Percentiles rank a stretch among this genome's conserved stretches.
These are phyloP conservation scores for Beta vulgaris DNA, from an alignment of 148 eudicot species.

Conservation along the genomic window DNA sequence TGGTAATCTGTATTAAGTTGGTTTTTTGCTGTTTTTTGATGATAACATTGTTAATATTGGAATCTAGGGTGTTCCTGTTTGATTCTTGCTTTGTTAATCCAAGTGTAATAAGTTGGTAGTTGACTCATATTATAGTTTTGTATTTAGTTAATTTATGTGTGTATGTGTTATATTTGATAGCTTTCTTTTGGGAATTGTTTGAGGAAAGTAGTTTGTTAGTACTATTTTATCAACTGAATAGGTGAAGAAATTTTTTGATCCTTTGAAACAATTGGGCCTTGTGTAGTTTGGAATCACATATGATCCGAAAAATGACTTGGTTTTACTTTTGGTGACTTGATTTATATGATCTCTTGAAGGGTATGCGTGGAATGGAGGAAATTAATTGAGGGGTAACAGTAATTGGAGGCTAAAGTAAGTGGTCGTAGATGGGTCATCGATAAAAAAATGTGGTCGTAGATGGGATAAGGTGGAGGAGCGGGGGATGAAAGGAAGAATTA, in stretches of 20 bases:
- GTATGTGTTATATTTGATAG: neutral
- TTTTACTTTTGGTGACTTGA: neutral
- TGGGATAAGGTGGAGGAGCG: neutral
- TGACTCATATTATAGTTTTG: neutral
- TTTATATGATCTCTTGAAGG: neutral
- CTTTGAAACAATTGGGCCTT: neutral
- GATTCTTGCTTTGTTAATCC: neutral
- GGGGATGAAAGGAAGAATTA: neutral
- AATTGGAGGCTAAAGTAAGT: neutral
- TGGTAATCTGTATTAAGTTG: neutral
- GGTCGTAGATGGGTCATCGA: neutral
- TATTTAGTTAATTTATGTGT: neutral
- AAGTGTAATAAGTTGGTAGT: neutral
- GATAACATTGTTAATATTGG: neutral
- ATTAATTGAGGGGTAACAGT: neutral
- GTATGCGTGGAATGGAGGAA: neutral
- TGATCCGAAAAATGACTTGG: neutral
- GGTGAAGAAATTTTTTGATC: neutral
- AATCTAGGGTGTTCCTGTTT: neutral
- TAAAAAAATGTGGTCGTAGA: neutral
- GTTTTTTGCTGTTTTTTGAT: neutral
- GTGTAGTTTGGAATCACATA: too few relatives aligned
- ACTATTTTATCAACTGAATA: neutral
- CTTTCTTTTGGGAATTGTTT: neutral
- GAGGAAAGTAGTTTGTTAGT: neutral